Percentiles rank a stretch among this genome's conserved stretches.
Conservation (phyloP, 1,284 basidiomycete species). For the Ceratobasidium sp. region DNA sequence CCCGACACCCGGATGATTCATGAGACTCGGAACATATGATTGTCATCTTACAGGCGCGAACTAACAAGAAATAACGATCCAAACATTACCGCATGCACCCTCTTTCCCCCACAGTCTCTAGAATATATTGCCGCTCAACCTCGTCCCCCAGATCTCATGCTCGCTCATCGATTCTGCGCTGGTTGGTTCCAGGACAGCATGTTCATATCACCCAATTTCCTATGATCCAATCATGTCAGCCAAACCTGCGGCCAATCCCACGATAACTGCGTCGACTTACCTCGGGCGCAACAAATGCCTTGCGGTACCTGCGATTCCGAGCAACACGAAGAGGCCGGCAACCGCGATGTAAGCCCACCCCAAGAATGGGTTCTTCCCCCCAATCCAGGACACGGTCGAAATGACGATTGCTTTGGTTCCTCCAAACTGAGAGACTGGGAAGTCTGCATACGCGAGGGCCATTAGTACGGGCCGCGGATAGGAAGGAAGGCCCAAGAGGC, state of each 20-base stretch:
- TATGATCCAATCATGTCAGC: conserved; percentile 52
- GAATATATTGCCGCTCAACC: conserved; percentile 1
- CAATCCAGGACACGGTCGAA: conserved; percentile 97
- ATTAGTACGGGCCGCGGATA: neutral
- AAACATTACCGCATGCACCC: conserved; percentile 37
- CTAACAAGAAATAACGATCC: conserved; percentile 22
- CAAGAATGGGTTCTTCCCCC: conserved; percentile 96
- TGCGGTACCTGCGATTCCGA: conserved; percentile 89
- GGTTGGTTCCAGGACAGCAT: conserved; percentile 86
- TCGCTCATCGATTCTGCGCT: conserved; percentile 33
- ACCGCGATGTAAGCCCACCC: conserved; percentile 97
- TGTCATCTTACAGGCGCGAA: conserved; percentile 39
- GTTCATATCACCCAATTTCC: conserved; percentile 84
- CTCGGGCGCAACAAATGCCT: conserved; percentile 94
- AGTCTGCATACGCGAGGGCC: conserved; percentile 68
- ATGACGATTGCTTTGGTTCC: conserved; percentile 98
- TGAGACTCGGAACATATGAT: conserved; percentile 28
- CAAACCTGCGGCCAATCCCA: conserved; percentile 46
- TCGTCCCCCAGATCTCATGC: neutral
- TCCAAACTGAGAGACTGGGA: conserved; percentile 89
- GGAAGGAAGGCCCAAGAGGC: conserved; percentile 12
- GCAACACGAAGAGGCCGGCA: conserved; percentile 85
- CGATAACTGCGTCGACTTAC: conserved; percentile 62
- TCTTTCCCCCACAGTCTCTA: conserved; percentile 14
- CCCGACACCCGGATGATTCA: conserved; percentile 14